Conservation (phyloP, 306 rosid species). For the Gynostemma pentaphyllum region DNA sequence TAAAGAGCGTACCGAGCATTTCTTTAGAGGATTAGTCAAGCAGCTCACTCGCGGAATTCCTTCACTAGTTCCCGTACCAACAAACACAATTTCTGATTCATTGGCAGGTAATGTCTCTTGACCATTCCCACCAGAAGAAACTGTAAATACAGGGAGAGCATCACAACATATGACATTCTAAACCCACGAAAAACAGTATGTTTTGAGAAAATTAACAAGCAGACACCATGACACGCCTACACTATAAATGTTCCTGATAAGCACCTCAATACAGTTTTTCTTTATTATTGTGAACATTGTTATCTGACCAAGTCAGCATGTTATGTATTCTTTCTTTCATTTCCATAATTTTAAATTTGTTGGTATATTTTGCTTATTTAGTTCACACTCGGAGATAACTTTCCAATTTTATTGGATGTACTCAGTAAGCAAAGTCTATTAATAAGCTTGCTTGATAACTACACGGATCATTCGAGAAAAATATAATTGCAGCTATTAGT, state of each 20-base stretch:
- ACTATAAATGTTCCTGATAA: background rate
- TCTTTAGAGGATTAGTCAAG: constrained; percentile 59
- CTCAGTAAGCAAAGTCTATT: too few species aligned
- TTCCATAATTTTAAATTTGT: too few species aligned
- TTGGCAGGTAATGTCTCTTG: constrained; percentile 18
- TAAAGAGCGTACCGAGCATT: constrained; percentile 43
- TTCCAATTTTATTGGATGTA: too few species aligned
- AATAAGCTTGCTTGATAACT: too few species aligned
- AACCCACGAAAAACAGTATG: background rate
- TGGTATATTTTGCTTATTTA: too few species aligned
- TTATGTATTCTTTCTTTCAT: too few species aligned
- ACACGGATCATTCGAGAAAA: too few species aligned
- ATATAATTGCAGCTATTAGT: too few species aligned
- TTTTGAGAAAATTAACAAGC: background rate
- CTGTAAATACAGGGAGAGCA: constrained; percentile 22
- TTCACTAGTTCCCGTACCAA: constrained; percentile 96
- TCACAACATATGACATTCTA: constrained; percentile 18
- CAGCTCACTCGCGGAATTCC: constrained; percentile 92
- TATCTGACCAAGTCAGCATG: too few species aligned
- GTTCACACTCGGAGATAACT: too few species aligned
- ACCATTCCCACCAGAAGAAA: constrained; percentile 22
- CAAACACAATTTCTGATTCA: constrained; percentile 51
- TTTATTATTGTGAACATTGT: too few species aligned
- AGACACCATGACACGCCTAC: background rate
- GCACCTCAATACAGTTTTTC: background rate